These are phyloP conservation scores for Ogataea chonburiensis DNA, from an alignment of 805 yeast species.

Conservation along the genomic window DNA sequence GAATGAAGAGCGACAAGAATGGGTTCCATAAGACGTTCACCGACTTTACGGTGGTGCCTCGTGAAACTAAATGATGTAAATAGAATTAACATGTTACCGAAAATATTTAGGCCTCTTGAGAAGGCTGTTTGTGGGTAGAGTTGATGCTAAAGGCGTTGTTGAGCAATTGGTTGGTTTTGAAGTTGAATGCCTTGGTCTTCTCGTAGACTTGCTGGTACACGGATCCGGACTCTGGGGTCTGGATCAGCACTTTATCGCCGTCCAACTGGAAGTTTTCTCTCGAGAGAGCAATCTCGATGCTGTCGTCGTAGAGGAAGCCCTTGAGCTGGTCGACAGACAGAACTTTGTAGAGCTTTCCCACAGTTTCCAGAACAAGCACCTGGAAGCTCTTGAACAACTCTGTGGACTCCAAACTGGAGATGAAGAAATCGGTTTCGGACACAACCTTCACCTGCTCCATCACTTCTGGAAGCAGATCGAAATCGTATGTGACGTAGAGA, in stretches of 20 bases:
- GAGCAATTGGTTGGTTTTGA: conserved; percentile 57
- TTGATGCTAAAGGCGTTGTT: conserved; percentile 39
- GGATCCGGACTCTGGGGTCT: conserved; percentile 52
- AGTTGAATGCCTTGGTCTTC: conserved; percentile 62
- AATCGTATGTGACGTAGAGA: conserved; percentile 57
- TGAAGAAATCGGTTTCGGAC: conserved; percentile 57
- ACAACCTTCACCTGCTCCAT: conserved; percentile 47
- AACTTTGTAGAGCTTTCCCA: conserved; percentile 28
- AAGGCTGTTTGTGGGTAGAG: conserved; percentile 14
- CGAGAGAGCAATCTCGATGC: conserved; percentile 10
- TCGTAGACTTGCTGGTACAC: conserved; percentile 69
- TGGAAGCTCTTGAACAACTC: conserved; percentile 26
- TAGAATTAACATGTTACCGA: conserved; percentile 13
- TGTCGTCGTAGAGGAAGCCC: conserved; percentile 29
- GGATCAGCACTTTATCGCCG: conserved; percentile 48
- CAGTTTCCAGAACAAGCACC: conserved; percentile 23
- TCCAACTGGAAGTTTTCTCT: conserved; percentile 40
- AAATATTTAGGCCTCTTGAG: conserved; percentile 11
- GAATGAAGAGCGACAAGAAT: conserved; percentile 29
- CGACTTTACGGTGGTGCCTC: conserved; percentile 34
- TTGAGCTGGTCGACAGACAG: conserved; percentile 24
- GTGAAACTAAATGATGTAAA: conserved; percentile 20
- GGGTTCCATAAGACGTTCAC: conserved; percentile 33
- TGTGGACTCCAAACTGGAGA: conserved; percentile 40
- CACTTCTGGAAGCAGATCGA: conserved; percentile 49